Evolutionary conservation across 371 early-diverging fungal genomes (phyloP), one percentile per base, ranked within the genome.

Genomic region (Mucor circinelloides): DNA sequence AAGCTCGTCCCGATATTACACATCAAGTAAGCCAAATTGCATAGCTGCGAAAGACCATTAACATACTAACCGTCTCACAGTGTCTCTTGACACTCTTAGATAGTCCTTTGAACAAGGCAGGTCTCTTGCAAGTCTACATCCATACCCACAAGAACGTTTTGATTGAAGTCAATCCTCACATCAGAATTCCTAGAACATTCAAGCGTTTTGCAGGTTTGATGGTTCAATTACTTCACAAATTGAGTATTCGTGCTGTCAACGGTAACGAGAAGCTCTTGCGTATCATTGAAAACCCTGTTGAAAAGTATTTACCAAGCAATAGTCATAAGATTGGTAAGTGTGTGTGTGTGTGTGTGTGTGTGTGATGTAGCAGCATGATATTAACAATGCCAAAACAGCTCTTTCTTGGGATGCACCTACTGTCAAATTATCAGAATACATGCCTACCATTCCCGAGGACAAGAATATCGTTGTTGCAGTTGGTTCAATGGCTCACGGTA

Each of bases 31-130:
- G 56, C 34, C 1, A 6, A 21, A 19, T 8, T 9, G 17, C 40
- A 40, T 5, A 10, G 40, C 25, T n/a, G 21, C 8, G 15, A 54
- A 3, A 52, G n/a, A 25, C 6, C 23, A 59, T 19, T 27, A 23
- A 46, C 28, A 40, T 36, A 8, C 25, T 21, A 46, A 58, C 25
- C 23, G 62, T 42, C 9, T 34, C 58, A 13, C 71, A 97, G 91
- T 98, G 98, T 73, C 87, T 99, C 56, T 83, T 99, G 72, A 94
- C 97, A 1, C 86, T 99, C 27, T 85, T 99, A 30, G 99, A 99
- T 86, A 93, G 93, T 72, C 99, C 99, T 38, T 83, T 99, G 71
- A 98, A 98, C 88, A 98, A 99, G 81, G 94, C 99, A 4, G 98
- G 98, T 64, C 77, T 90, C 28, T 82, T 99, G 57, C 97, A 96